Percentiles rank a stretch among this genome's conserved stretches.
These are phyloP conservation scores for Fusarium subtropicale DNA, from an alignment of 2,329 filamentous ascomycete genomes.

Conservation along the genomic window DNA sequence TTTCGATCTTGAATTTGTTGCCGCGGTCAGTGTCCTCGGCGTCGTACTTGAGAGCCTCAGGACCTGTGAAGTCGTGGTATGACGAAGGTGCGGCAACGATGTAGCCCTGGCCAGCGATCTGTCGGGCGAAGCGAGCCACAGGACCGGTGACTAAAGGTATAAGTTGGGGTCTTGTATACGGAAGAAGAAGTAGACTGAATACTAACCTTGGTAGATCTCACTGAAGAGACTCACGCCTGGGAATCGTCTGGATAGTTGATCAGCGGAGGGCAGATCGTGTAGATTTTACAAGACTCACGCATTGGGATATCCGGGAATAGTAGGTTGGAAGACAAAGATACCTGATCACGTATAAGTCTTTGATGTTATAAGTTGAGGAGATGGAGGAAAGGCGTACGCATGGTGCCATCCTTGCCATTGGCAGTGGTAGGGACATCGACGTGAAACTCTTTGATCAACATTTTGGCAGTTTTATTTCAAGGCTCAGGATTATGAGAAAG, in stretches of 20 bases:
- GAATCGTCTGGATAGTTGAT: conserved; percentile 65
- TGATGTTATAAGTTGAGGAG: conserved; percentile 16
- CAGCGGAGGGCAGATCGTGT: not conserved
- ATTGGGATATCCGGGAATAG: conserved; percentile 85
- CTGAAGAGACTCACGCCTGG: conserved; percentile 90
- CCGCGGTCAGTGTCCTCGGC: conserved; percentile 87
- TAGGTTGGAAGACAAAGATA: conserved; percentile 89
- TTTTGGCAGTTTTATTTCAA: conserved; percentile 43
- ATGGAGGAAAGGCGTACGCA: conserved; percentile 56
- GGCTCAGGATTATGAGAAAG: not conserved
- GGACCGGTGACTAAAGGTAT: conserved; percentile 80
- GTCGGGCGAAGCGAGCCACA: conserved; percentile 87
- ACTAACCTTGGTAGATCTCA: conserved; percentile 93
- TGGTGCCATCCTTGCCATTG: conserved; percentile 65
- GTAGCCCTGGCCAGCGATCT: conserved; percentile 93
- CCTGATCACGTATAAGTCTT: conserved; percentile 62
- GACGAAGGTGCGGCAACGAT: conserved; percentile 91
- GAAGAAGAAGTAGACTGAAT: conserved; percentile 52
- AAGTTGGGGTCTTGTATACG: not conserved
- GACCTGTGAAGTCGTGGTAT: conserved; percentile 93
- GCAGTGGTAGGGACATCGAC: conserved; percentile 62
- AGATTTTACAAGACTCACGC: conserved; percentile 65
- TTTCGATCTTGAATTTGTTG: conserved; percentile 86
- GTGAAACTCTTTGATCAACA: conserved; percentile 67
- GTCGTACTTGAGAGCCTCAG: conserved; percentile 86